These are phyloP conservation scores for Cyclotella sp. DNA, from an alignment of 108 stramenopile species.

Conservation along the genomic window DNA sequence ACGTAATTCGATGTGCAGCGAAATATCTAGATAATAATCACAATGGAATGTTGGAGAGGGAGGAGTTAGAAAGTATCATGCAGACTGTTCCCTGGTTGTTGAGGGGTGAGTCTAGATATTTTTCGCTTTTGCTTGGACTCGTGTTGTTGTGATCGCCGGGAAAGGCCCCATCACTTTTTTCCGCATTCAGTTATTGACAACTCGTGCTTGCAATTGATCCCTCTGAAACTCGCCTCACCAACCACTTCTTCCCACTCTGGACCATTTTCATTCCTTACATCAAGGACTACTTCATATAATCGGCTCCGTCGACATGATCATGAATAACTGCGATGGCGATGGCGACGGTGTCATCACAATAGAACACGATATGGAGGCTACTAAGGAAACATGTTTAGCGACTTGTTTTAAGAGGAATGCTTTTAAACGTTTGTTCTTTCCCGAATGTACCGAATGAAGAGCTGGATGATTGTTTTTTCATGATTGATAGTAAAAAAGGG, in stretches of 20 bases:
- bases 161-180: not conserved
- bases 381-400: constrained; percentile 80
- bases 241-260: not conserved
- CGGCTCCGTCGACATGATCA: constrained; percentile 41
- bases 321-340: constrained; percentile 61
- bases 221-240: not conserved
- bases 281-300: constrained; percentile 57
- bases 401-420: constrained; percentile 88
- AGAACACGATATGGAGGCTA: constrained; percentile 81
- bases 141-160: not conserved
- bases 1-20: constrained; percentile 81
- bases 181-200: not conserved
- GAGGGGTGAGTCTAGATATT: constrained; percentile 38
- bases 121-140: not conserved
- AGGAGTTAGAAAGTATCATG: constrained; percentile 77
- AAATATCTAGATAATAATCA: constrained; percentile 77
- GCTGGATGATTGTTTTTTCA: too few relatives aligned
- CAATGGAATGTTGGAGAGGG: constrained; percentile 74
- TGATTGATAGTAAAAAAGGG: too few relatives aligned
- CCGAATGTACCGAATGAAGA: constrained; percentile 70
- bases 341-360: constrained; percentile 74
- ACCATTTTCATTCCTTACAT: constrained; percentile 54
- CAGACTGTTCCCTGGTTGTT: constrained; percentile 64
- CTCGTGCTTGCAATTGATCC: not conserved
- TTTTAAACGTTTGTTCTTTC: constrained; percentile 83